Evolutionary conservation across 2,329 filamentous ascomycete genomes (phyloP).

Genomic region (Fusarium mexicanum): DNA sequence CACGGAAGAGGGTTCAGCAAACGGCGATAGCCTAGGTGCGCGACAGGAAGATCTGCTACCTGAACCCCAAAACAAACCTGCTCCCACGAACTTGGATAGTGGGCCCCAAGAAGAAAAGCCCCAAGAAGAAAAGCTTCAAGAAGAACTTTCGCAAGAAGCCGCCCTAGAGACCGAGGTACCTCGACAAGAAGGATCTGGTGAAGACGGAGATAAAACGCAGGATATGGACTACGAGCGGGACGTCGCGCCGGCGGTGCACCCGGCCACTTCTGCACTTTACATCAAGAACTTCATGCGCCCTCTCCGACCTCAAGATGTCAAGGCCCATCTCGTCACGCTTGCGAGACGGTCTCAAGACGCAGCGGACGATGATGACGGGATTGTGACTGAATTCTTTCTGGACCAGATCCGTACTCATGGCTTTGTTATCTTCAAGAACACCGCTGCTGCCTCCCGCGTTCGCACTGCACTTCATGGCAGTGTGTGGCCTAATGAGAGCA

Average conservation of each 20-base stretch:
- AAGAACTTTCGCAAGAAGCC: background rate
- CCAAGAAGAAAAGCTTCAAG: background rate
- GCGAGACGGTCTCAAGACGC: conserved; percentile 67
- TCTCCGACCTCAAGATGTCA: conserved; percentile 73
- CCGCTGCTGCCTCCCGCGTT: conserved; percentile 78
- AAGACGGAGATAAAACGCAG: conserved; percentile 27
- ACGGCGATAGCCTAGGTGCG: conserved; percentile 9
- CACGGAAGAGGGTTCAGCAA: conserved; percentile 46
- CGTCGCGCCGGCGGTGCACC: conserved; percentile 70
- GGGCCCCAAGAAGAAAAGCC: conserved; percentile 8
- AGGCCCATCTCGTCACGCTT: conserved; percentile 74
- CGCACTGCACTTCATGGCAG: conserved; percentile 79
- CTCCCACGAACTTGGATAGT: conserved; percentile 24
- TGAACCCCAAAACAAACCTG: conserved; percentile 8
- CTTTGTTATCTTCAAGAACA: conserved; percentile 76
- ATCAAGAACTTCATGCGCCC: conserved; percentile 92
- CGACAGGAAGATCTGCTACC: conserved; percentile 25
- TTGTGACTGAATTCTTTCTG: conserved; percentile 76
- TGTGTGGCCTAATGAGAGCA: conserved; percentile 88
- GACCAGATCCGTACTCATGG: conserved; percentile 90
- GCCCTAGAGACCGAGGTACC: background rate
- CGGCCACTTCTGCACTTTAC: conserved; percentile 81
- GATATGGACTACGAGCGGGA: conserved; percentile 49
- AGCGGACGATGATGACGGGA: conserved; percentile 62
- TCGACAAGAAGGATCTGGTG: background rate